phyloP scores from a whole-genome alignment of 1,139 yeast genomes.

The Trichomonascaceae sp. region DNA sequence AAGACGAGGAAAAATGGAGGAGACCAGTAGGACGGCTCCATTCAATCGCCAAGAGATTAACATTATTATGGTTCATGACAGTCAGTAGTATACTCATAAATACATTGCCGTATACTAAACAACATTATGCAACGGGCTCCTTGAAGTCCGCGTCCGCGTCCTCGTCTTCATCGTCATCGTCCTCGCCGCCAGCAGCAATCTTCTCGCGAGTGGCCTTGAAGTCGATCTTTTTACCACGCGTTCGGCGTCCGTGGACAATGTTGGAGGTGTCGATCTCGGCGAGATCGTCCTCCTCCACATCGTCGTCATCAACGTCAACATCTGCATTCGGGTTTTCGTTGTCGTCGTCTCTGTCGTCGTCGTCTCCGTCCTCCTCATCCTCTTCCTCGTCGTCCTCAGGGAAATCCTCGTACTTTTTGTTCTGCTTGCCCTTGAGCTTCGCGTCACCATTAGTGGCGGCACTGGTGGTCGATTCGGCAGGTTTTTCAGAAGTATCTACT shows the following conservation, averaged over 20 bases:
- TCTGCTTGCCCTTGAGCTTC: conserved; percentile 15
- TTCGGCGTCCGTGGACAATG: conserved; percentile 80
- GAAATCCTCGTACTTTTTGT: conserved; percentile 21
- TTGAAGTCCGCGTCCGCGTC: conserved; percentile 25
- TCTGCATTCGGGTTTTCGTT: conserved; percentile 13
- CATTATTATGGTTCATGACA: not conserved
- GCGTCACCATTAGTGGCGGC: conserved; percentile 13
- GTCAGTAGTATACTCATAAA: not conserved
- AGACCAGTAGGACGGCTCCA: too few species aligned
- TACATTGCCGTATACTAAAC: not conserved
- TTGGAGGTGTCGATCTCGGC: conserved; percentile 75
- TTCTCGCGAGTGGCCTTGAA: conserved; percentile 52
- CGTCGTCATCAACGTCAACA: conserved; percentile 22
- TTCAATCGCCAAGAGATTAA: too few species aligned
- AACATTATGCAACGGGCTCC: conserved; percentile 16
- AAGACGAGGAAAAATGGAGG: too few species aligned
- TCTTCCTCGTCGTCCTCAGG: conserved; percentile 22
- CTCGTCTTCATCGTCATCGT: conserved; percentile 23
- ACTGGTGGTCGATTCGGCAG: conserved; percentile 1
- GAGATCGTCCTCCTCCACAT: conserved; percentile 63
- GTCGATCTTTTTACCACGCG: conserved; percentile 82
- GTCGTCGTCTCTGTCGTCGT: conserved; percentile 14
- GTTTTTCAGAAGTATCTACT: conserved; percentile 3
- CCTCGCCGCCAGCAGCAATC: conserved; percentile 25
- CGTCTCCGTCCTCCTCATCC: conserved; percentile 19